A percentile compares a stretch with the other conserved stretches of the same genome.
phyloP scores from a whole-genome alignment of 805 yeast species.

The Wickerhamomyces hampshirensis region DNA sequence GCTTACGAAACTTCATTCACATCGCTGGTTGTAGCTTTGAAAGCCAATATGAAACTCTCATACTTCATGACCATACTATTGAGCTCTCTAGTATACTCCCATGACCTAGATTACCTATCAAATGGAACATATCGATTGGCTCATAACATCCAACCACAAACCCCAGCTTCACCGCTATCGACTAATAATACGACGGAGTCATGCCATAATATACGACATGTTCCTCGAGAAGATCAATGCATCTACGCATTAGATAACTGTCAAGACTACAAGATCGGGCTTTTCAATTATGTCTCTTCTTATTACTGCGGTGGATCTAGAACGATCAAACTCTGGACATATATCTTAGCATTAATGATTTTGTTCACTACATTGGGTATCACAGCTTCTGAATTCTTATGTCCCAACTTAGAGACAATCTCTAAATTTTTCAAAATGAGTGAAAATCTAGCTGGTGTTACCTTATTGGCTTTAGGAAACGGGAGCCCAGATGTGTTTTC shows the following conservation, averaged over 20 bases:
- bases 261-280: slow-evolving; percentile 23
- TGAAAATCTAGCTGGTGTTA: slow-evolving; percentile 81
- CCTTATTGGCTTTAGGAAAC: slow-evolving; percentile 86
- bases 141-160: neutral
- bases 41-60: too few species aligned
- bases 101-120: too few species aligned
- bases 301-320: slow-evolving; percentile 18
- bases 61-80: too few species aligned
- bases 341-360: slow-evolving; percentile 22
- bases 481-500: slow-evolving; percentile 88
- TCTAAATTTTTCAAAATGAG: slow-evolving; percentile 61
- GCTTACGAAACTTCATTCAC: too few species aligned
- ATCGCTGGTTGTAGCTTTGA: too few species aligned
- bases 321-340: neutral
- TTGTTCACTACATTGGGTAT: slow-evolving; percentile 68
- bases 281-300: slow-evolving; percentile 18
- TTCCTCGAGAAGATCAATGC: slow-evolving; percentile 17
- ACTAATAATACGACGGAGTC: slow-evolving; percentile 2
- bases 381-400: slow-evolving; percentile 77
- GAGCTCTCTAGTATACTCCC: too few species aligned
- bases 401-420: slow-evolving; percentile 73
- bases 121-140: too few species aligned
- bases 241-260: slow-evolving; percentile 16
- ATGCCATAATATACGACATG: slow-evolving; percentile 18
- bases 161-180: neutral